Evolutionary conservation across 2,329 filamentous ascomycete species (phyloP), one percentile per base, ranked within the genome.

Genomic region (Aureobasidium lini): DNA sequence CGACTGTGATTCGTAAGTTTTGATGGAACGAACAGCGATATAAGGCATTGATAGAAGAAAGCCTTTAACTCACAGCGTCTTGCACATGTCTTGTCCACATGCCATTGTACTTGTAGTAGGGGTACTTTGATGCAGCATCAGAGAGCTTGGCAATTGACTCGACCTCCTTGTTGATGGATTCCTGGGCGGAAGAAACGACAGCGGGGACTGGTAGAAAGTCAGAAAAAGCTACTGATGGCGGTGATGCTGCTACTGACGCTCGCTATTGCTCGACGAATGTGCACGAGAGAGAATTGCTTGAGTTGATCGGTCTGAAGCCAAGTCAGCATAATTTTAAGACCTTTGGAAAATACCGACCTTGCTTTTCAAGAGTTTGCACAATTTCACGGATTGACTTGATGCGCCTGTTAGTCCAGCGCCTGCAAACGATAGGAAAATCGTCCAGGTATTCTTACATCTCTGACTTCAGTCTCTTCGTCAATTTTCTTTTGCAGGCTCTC

Each of bases 101-200:
- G 60, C 80, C 78, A 74, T 96, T 96, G 78, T 95, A 96, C 82
- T 96, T 96, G 84, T 97, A 99, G 79, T 97, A 99, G 0, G 94
- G 93, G 68, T 95, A 87, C 71, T 89, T 82, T 29, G 90, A 92
- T 2, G 92, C 90, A 58, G 89, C 82, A 58, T 80, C 75, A 62
- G 84, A 82, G 46, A 99, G 83, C 65, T 86, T 84, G 60, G 78
- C 76, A 47, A 96, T 81, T 46, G 86, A 87, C 49, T 84, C 78
- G 59, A 89, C 81, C 72, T 95, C 85, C 37, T 88, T 82, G 63
- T 82, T 77, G 70, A 97, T 88, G 60, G 83, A 82, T 62, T 77
- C 75, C 62, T 90, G 83, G 1, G 90, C 86, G 65, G 88, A 82
- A 10, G 81, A 77, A 44, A 96, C 79, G 36, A 96, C 79, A 4